phyloP scores from a whole-genome alignment of 2,329 filamentous ascomycete genomes.

The Hymenoscyphus linearis region DNA sequence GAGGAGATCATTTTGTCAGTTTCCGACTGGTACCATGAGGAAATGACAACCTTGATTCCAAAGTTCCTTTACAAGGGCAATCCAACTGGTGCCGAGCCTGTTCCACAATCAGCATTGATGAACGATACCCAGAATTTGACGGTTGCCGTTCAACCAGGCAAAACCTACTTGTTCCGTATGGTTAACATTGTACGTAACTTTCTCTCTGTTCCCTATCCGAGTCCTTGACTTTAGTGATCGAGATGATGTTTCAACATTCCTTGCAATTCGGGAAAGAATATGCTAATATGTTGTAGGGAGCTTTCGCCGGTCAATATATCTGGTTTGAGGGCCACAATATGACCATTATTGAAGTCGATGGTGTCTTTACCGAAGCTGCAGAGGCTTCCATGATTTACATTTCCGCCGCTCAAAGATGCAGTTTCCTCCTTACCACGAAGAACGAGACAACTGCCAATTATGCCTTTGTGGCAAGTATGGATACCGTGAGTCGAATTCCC shows the following conservation, averaged over 20 bases:
- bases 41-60: conserved; percentile 44
- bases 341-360: conserved; percentile 68
- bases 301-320: conserved; percentile 62
- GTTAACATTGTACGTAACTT: conserved; percentile 52
- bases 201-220: too few species aligned
- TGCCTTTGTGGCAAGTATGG: conserved; percentile 64
- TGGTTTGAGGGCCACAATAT: conserved; percentile 65
- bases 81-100: conserved; percentile 49
- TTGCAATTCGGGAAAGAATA: too few species aligned
- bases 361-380: conserved; percentile 56
- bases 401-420: conserved; percentile 61
- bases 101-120: conserved; percentile 63
- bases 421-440: conserved; percentile 58
- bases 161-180: conserved; percentile 68
- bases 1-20: conserved; percentile 52
- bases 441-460: conserved; percentile 59
- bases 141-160: conserved; percentile 57
- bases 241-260: too few species aligned
- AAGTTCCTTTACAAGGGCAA: conserved; percentile 36
- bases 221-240: too few species aligned
- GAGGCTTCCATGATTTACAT: conserved; percentile 62
- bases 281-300: conserved; percentile 33
- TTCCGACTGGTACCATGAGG: conserved; percentile 56
- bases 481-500: conserved; percentile 37
- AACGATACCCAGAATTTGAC: conserved; percentile 63